Percentiles rank a stretch among this genome's conserved stretches.
phyloP scores from a whole-genome alignment of 1,139 yeast genomes.

The Zygoascus sp. region DNA sequence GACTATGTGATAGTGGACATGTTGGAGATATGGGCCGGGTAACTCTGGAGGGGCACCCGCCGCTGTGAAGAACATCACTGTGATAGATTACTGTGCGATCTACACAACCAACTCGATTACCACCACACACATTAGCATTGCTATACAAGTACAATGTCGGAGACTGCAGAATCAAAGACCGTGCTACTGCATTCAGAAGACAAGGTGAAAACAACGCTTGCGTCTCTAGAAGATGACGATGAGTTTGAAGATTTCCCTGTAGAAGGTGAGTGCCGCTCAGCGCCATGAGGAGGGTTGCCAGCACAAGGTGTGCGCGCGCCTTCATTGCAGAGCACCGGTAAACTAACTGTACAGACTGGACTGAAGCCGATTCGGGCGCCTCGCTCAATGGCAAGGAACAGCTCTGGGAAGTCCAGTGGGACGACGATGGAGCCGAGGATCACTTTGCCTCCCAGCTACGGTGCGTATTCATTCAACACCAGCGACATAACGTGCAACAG shows the following conservation, averaged over 20 bases:
- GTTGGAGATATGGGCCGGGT: slow-evolving; percentile 5
- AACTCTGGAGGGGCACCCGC: too few relatives aligned
- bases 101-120: too few relatives aligned
- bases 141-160: slow-evolving; percentile 12
- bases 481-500: too few relatives aligned
- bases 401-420: slow-evolving; percentile 97
- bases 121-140: not conserved
- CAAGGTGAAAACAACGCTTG: slow-evolving; percentile 32
- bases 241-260: slow-evolving; percentile 94
- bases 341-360: slow-evolving; percentile 42
- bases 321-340: too few relatives aligned
- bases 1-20: not conserved
- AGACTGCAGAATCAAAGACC: slow-evolving; percentile 14
- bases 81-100: too few relatives aligned
- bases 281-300: too few relatives aligned
- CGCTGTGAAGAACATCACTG: too few relatives aligned
- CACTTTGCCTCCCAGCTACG: slow-evolving; percentile 70
- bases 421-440: slow-evolving; percentile 82
- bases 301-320: too few relatives aligned
- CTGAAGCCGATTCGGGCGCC: slow-evolving; percentile 44
- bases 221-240: slow-evolving; percentile 82
- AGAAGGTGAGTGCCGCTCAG: slow-evolving; percentile 51
- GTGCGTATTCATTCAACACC: too few relatives aligned
- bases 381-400: slow-evolving; percentile 42
- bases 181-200: slow-evolving; percentile 23